Percentiles rank a stretch among this genome's conserved stretches.
These are phyloP conservation scores for Aspergillus fischeri DNA, from an alignment of 2,329 filamentous ascomycete genomes.

Conservation along the genomic window DNA sequence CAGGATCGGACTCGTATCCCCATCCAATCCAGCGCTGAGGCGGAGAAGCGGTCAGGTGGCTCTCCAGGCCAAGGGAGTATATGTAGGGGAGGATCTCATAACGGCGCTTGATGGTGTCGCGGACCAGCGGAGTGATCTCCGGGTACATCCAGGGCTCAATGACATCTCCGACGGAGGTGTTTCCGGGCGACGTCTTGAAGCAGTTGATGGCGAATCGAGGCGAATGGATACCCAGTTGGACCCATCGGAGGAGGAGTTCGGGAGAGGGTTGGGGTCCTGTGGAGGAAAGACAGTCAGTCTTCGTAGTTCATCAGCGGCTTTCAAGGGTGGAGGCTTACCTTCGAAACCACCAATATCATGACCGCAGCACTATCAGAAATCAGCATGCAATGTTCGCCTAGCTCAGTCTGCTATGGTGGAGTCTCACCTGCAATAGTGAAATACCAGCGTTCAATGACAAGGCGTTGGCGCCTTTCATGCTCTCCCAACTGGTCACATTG, in stretches of 20 bases:
- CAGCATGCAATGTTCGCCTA: background rate
- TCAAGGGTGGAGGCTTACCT: constrained; percentile 36
- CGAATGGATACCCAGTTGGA: constrained; percentile 67
- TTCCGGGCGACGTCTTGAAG: constrained; percentile 65
- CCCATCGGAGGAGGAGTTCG: constrained; percentile 68
- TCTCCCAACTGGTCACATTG: constrained; percentile 69
- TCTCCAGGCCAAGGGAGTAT: constrained; percentile 61
- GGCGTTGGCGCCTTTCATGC: constrained; percentile 68
- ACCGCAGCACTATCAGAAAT: constrained; percentile 54
- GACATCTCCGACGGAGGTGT: constrained; percentile 66
- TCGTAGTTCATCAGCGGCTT: background rate
- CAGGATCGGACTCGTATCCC: constrained; percentile 64
- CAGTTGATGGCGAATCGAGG: constrained; percentile 73
- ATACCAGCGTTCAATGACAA: constrained; percentile 65
- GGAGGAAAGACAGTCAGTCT: background rate
- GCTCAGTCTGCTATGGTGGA: background rate
- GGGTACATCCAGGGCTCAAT: constrained; percentile 79
- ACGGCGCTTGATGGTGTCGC: constrained; percentile 63
- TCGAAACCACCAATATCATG: constrained; percentile 75
- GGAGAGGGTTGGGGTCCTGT: constrained; percentile 60
- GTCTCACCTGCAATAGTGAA: constrained; percentile 57
- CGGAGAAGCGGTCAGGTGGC: constrained; percentile 58
- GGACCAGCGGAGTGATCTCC: constrained; percentile 58
- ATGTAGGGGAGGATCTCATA: constrained; percentile 70
- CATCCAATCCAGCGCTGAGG: constrained; percentile 70